Evolutionary conservation across 1,139 yeast species (phyloP).

Genomic region (Waltiozyma sp.): DNA sequence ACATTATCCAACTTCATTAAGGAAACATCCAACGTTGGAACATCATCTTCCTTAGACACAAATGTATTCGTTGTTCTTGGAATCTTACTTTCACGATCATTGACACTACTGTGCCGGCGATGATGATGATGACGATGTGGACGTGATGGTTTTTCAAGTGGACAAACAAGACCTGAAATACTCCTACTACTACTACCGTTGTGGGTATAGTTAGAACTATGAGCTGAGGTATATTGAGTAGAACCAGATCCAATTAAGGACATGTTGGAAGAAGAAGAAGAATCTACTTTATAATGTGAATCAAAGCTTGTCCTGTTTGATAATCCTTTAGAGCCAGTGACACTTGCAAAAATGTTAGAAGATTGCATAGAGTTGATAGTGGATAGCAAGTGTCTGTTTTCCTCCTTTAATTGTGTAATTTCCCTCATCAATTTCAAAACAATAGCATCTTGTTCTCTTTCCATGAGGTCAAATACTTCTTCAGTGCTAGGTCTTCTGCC

Average conservation of each 20-base stretch:
- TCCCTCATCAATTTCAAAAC: constrained; percentile 49
- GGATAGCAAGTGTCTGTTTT: constrained; percentile 26
- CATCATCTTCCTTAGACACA: not conserved
- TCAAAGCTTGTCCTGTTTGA: not conserved
- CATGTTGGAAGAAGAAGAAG: not conserved
- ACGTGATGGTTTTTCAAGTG: not conserved
- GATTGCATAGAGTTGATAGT: constrained; percentile 9
- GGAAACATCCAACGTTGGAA: not conserved
- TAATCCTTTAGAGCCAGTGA: not conserved
- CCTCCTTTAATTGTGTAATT: constrained; percentile 39
- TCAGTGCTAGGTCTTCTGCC: constrained; percentile 24
- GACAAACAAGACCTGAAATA: not conserved
- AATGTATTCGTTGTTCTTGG: not conserved
- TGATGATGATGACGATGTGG: not conserved
- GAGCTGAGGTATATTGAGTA: no score
- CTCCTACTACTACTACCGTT: not conserved
- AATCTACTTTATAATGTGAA: not conserved
- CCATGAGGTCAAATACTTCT: constrained; percentile 51
- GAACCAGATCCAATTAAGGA: not conserved
- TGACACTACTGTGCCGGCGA: not conserved
- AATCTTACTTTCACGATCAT: not conserved
- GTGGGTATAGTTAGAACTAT: not conserved
- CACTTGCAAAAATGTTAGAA: not conserved
- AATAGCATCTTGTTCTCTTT: constrained; percentile 58
- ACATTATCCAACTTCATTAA: not conserved